These are phyloP conservation scores for Hyaloperonospora brassicae DNA, from an alignment of 352 stramenopile species.

Conservation along the genomic window DNA sequence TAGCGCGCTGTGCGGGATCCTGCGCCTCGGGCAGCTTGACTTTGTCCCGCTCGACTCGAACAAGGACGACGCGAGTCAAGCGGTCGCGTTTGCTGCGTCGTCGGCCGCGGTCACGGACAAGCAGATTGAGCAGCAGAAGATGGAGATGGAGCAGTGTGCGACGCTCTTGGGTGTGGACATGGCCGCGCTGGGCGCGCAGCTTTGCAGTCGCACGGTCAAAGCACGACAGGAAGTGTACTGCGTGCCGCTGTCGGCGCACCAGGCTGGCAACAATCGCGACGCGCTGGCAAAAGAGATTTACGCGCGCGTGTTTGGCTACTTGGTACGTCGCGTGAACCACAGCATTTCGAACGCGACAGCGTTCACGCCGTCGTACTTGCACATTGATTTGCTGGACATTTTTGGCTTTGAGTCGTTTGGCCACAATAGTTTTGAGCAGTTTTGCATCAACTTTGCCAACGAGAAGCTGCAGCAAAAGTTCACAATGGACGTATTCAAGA, in stretches of 20 bases:
- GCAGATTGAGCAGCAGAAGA: slow-evolving; percentile 44
- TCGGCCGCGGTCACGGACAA: slow-evolving; percentile 16
- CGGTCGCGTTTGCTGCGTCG: slow-evolving; percentile 32
- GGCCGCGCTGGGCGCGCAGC: slow-evolving; percentile 45
- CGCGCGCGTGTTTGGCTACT: slow-evolving; percentile 90
- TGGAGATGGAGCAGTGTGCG: slow-evolving; percentile 53
- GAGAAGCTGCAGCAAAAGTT: slow-evolving; percentile 92
- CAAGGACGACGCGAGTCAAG: slow-evolving; percentile 67
- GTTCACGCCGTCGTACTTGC: slow-evolving; percentile 41
- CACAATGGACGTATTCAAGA: slow-evolving; percentile 82
- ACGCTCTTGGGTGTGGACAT: slow-evolving; percentile 66
- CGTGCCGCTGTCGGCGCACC: slow-evolving; percentile 57
- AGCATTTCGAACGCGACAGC: slow-evolving; percentile 57
- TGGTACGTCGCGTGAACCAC: slow-evolving; percentile 85
- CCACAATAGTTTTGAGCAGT: slow-evolving; percentile 91
- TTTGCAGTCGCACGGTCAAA: slow-evolving; percentile 79
- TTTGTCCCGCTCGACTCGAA: slow-evolving; percentile 72
- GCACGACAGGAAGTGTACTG: slow-evolving; percentile 78
- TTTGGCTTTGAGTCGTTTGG: slow-evolving; percentile 96
- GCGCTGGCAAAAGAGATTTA: slow-evolving; percentile 94
- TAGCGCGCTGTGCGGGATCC: slow-evolving; percentile 58
- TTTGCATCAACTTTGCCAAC: slow-evolving; percentile 95
- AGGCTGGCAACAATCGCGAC: slow-evolving; percentile 87
- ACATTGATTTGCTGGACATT: slow-evolving; percentile 95
- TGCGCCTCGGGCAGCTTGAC: slow-evolving; percentile 75